Percentiles rank a stretch among this genome's conserved stretches.
phyloP scores from a whole-genome alignment of 495 filamentous ascomycete species.

The Penicillium malachiteum region DNA sequence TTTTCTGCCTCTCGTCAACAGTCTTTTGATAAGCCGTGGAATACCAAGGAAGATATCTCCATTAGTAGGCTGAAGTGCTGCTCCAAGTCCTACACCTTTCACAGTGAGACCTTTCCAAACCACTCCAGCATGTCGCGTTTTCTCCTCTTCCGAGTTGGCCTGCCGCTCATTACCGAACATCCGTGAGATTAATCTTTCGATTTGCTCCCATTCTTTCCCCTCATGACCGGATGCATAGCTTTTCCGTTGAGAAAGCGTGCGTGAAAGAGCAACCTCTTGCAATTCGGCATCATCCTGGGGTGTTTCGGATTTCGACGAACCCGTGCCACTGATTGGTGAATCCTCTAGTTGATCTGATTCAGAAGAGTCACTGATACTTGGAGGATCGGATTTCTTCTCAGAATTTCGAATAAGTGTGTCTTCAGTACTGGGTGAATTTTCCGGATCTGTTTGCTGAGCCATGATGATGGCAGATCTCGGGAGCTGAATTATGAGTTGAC shows the following conservation, averaged over 20 bases:
- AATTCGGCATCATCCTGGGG: conserved; percentile 2
- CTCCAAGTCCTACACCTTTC: conserved; percentile 65
- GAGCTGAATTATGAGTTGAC: too few relatives aligned
- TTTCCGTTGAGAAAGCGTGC: conserved; percentile 49
- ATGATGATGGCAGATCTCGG: neutral
- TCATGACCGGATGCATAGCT: conserved; percentile 36
- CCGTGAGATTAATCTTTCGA: conserved; percentile 58
- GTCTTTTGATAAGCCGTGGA: conserved; percentile 48
- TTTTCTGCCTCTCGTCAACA: conserved; percentile 45
- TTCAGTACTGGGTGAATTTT: neutral
- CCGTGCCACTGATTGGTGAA: conserved; percentile 10
- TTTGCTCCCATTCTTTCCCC: conserved; percentile 57
- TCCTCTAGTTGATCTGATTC: neutral
- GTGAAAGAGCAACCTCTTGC: conserved; percentile 53
- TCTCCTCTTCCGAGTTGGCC: conserved; percentile 64
- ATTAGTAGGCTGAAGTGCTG: conserved; percentile 63
- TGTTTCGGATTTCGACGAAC: neutral
- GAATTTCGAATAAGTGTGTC: neutral
- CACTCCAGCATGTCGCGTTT: conserved; percentile 56
- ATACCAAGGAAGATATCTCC: conserved; percentile 62
- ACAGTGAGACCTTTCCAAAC: conserved; percentile 64
- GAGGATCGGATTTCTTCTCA: neutral
- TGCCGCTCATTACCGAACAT: conserved; percentile 65
- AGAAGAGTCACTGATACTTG: conserved; percentile 3
- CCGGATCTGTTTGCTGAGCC: neutral